Conservation (phyloP, 495 filamentous ascomycete species). For the Neurospora sp. region DNA sequence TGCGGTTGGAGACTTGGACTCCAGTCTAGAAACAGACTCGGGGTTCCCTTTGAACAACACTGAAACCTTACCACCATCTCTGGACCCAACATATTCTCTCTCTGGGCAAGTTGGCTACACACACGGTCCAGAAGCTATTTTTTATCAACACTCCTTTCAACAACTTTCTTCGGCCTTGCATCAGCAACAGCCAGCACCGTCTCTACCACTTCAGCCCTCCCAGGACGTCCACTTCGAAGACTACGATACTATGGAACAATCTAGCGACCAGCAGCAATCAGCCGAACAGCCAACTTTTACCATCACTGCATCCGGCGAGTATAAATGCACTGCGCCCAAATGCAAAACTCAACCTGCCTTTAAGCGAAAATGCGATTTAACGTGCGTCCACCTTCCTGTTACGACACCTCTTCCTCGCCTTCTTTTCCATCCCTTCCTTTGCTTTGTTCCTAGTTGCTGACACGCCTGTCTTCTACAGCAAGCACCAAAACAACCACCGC, state of each 20-base stretch:
- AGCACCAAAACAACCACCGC: slow-evolving; percentile 11
- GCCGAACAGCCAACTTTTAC: background rate
- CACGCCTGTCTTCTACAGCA: background rate
- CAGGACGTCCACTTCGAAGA: background rate
- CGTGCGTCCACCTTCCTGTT: background rate
- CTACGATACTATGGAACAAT: background rate
- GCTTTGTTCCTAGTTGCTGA: background rate
- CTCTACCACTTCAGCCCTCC: background rate
- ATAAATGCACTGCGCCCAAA: background rate
- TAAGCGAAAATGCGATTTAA: background rate
- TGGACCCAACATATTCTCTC: background rate
- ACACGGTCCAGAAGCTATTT: background rate
- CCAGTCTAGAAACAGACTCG: background rate
- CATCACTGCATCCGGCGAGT: background rate
- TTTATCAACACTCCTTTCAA: background rate
- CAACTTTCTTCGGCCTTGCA: background rate
- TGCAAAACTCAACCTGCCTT: background rate
- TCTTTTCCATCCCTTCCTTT: background rate
- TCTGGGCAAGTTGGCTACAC: background rate
- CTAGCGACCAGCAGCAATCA: background rate
- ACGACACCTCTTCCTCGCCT: background rate
- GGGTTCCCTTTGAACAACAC: background rate
- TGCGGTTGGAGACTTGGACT: background rate
- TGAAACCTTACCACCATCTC: background rate
- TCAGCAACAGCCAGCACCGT: background rate